These are phyloP conservation scores for Rubus parviflorus DNA, from an alignment of 306 rosid genomes.

Conservation along the genomic window DNA sequence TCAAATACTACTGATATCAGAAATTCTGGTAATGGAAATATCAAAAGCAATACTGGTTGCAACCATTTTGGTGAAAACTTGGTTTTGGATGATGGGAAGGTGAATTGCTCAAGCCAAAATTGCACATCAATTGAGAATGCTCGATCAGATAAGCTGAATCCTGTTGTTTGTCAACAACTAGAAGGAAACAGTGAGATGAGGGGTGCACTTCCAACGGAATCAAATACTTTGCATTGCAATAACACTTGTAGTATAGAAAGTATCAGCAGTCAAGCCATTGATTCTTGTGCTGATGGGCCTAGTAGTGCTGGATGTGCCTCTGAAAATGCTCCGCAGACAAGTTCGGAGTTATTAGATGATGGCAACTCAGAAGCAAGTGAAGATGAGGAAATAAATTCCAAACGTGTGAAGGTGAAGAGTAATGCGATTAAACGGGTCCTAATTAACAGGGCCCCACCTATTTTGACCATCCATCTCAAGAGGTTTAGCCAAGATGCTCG, in stretches of 20 bases:
- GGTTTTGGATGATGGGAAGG: conserved; percentile 22
- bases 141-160: conserved; percentile 32
- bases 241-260: conserved; percentile 47
- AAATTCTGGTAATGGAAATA: conserved; percentile 40
- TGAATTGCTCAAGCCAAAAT: conserved; percentile 26
- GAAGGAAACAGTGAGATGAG: conserved; percentile 25
- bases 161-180: conserved; percentile 34
- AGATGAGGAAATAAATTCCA: conserved; percentile 45
- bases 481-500: conserved; percentile 94
- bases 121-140: conserved; percentile 41
- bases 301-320: conserved; percentile 17
- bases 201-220: conserved; percentile 34
- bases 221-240: conserved; percentile 38
- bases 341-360: conserved; percentile 32
- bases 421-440: conserved; percentile 85
- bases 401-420: conserved; percentile 65
- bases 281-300: conserved; percentile 33
- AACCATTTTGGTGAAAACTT: conserved; percentile 34
- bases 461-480: conserved; percentile 87
- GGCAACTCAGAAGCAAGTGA: conserved; percentile 32
- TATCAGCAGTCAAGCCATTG: conserved; percentile 31
- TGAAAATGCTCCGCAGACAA: conserved; percentile 21
- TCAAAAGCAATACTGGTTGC: conserved; percentile 21
- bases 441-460: conserved; percentile 72
- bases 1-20: conserved; percentile 34